Percentiles rank a stretch among this genome's conserved stretches.
These are phyloP conservation scores for Wakefieldia striispora DNA, from an alignment of 768 basidiomycete species.

Conservation along the genomic window DNA sequence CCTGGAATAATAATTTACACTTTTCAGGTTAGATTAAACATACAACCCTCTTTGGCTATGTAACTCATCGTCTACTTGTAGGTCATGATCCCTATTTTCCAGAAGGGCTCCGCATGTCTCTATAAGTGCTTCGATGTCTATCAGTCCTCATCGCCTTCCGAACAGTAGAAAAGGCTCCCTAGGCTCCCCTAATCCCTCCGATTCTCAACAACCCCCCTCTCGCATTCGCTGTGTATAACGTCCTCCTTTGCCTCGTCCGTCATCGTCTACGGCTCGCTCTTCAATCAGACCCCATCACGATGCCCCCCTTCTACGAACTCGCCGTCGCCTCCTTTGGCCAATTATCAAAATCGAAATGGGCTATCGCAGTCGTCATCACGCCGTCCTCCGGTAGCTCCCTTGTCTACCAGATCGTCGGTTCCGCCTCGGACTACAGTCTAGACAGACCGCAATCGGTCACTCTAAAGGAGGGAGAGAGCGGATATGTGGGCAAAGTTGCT, in stretches of 20 bases:
- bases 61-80: constrained; percentile 1
- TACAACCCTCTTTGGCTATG: constrained; percentile 17
- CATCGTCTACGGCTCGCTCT: not conserved
- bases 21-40: constrained; percentile 34
- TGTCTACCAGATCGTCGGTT: constrained; percentile 31
- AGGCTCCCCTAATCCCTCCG: not conserved
- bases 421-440: constrained; percentile 25
- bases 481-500: constrained; percentile 20
- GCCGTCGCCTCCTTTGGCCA: constrained; percentile 28
- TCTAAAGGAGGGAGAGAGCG: constrained; percentile 29
- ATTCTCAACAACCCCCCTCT: constrained; percentile 1
- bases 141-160: constrained; percentile 13
- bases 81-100: constrained; percentile 20
- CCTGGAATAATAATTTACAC: constrained; percentile 30
- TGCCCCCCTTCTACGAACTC: constrained; percentile 36
- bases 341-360: constrained; percentile 24
- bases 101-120: constrained; percentile 21
- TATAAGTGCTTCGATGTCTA: constrained; percentile 12
- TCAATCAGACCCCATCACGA: constrained; percentile 7
- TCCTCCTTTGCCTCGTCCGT: not conserved
- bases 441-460: constrained; percentile 35
- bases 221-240: not conserved
- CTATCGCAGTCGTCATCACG: constrained; percentile 28
- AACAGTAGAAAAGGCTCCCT: constrained; percentile 22
- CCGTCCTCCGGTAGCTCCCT: constrained; percentile 29